Percentiles rank a stretch among this genome's conserved stretches.
Conservation (phyloP, 345 rosid genomes). For the Rhodomyrtus tomentosa region DNA sequence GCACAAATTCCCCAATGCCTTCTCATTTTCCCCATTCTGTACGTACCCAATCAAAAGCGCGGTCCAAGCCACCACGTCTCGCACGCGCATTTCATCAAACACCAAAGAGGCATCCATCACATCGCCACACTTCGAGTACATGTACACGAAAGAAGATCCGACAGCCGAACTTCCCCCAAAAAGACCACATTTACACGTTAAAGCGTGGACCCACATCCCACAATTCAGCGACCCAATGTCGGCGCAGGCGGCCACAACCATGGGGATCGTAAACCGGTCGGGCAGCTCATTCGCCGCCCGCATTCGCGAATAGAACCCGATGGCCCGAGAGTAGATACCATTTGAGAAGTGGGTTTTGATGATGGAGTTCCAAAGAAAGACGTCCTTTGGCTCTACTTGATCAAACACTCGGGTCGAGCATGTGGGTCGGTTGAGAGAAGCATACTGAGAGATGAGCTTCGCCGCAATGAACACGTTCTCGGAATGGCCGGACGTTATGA, state of each 20-base stretch:
- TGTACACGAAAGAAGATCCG: slow-evolving; percentile 52
- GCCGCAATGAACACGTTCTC: slow-evolving; percentile 41
- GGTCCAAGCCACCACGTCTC: slow-evolving; percentile 68
- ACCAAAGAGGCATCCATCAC: slow-evolving; percentile 26
- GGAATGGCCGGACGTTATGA: slow-evolving; percentile 40
- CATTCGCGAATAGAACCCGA: slow-evolving; percentile 34
- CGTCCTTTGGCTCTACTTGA: slow-evolving; percentile 26
- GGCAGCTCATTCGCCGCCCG: slow-evolving; percentile 14
- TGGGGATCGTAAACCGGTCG: slow-evolving; percentile 46
- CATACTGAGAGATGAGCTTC: slow-evolving; percentile 48
- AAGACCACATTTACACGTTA: slow-evolving; percentile 35
- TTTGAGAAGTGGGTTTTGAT: slow-evolving; percentile 57
- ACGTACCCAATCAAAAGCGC: slow-evolving; percentile 54
- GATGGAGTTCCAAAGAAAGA: slow-evolving; percentile 63
- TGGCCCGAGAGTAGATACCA: slow-evolving; percentile 25
- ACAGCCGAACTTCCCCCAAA: slow-evolving; percentile 25
- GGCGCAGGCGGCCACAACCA: slow-evolving; percentile 56
- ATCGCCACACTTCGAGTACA: slow-evolving; percentile 38
- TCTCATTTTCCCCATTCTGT: slow-evolving; percentile 43
- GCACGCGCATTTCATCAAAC: slow-evolving; percentile 47
- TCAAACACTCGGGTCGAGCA: slow-evolving; percentile 27
- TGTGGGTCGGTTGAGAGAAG: slow-evolving; percentile 18
- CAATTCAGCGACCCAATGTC: slow-evolving; percentile 26
- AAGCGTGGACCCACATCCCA: slow-evolving; percentile 39
- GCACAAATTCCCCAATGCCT: slow-evolving; percentile 35